phyloP scores from a whole-genome alignment of 2,329 filamentous ascomycete species.

The Calonectria fujianensis region DNA sequence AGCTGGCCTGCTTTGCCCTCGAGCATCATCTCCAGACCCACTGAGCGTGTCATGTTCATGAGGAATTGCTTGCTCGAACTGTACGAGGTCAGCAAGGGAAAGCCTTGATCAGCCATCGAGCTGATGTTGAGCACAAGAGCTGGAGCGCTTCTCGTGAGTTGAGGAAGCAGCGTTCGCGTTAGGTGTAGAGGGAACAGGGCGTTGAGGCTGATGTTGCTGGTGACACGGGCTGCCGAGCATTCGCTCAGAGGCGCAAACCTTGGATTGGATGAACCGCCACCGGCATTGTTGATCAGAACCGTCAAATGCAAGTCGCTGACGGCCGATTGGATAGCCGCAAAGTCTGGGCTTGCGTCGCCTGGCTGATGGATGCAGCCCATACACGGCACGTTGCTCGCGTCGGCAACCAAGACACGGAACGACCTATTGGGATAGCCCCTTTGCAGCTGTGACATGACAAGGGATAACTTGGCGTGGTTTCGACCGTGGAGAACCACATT shows the following conservation, averaged over 20 bases:
- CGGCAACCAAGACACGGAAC: background rate
- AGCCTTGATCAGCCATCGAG: slow-evolving; percentile 3
- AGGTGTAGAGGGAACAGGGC: slow-evolving; percentile 3
- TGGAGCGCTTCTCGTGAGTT: background rate
- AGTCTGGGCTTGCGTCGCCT: background rate
- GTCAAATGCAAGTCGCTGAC: background rate
- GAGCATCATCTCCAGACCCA: background rate
- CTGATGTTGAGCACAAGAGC: slow-evolving; percentile 1
- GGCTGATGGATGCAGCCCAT: slow-evolving; percentile 1
- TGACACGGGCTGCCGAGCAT: background rate
- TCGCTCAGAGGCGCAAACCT: slow-evolving; percentile 3
- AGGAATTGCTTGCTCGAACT: slow-evolving; percentile 14
- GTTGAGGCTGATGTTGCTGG: slow-evolving; percentile 10
- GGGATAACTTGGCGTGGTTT: background rate
- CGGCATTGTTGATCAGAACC: slow-evolving; percentile 5
- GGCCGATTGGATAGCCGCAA: background rate
- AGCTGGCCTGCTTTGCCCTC: background rate
- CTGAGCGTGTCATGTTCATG: slow-evolving; percentile 5
- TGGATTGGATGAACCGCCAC: background rate
- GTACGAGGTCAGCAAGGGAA: background rate
- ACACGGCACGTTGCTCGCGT: background rate
- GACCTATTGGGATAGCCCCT: background rate
- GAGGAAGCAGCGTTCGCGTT: background rate
- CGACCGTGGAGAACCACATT: background rate
- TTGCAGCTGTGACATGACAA: slow-evolving; percentile 4